These are phyloP conservation scores for Ilex asprella DNA, from an alignment of 257 asterid species.

Conservation along the genomic window DNA sequence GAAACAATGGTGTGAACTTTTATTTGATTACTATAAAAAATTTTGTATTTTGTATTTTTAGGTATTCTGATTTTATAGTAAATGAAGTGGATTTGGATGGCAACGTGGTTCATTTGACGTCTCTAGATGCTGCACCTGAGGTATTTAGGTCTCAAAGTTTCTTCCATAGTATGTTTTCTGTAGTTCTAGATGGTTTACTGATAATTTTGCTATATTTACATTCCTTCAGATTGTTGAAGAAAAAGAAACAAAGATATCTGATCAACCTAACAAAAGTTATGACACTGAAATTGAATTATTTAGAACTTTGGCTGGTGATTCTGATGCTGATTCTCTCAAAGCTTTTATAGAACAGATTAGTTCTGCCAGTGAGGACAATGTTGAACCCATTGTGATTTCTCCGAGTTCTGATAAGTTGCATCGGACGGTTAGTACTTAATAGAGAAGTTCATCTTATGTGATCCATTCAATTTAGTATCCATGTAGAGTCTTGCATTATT, in stretches of 20 bases:
- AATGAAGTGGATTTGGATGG: conserved; percentile 92
- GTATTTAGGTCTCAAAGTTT: conserved; percentile 22
- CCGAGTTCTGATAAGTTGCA: conserved; percentile 85
- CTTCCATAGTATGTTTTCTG: not conserved
- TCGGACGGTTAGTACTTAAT: conserved; percentile 49
- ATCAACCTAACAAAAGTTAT: conserved; percentile 43
- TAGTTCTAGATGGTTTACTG: conserved; percentile 1
- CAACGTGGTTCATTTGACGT: conserved; percentile 67
- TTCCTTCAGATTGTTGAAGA: conserved; percentile 48
- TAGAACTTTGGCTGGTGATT: conserved; percentile 69
- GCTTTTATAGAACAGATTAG: conserved; percentile 40
- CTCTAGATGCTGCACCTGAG: conserved; percentile 68
- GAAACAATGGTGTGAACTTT: conserved; percentile 5
- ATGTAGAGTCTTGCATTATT: conserved; percentile 1
- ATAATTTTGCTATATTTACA: conserved; percentile 8
- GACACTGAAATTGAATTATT: conserved; percentile 64
- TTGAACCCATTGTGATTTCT: conserved; percentile 53
- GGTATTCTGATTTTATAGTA: conserved; percentile 94
- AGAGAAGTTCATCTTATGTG: conserved; percentile 6
- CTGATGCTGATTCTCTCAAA: conserved; percentile 57
- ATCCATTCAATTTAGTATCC: not conserved
- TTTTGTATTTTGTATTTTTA: conserved; percentile 17
- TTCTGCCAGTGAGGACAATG: conserved; percentile 34
- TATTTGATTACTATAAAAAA: conserved; percentile 8
- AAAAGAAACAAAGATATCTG: conserved; percentile 39